A percentile compares a stretch with the other conserved stretches of the same genome.
These are phyloP conservation scores for Cornus florida DNA, from an alignment of 148 eudicot genomes.

Conservation along the genomic window DNA sequence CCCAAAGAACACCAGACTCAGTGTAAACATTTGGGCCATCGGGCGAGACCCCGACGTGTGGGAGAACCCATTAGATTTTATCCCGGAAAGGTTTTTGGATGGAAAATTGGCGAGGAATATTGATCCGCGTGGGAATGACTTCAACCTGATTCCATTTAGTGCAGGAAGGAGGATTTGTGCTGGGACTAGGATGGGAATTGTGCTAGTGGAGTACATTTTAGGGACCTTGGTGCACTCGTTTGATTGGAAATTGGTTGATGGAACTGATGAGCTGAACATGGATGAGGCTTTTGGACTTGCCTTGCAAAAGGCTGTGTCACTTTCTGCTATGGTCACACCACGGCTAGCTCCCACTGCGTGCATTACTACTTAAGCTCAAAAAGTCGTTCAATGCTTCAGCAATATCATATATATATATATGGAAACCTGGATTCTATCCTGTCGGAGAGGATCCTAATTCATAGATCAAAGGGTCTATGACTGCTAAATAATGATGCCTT, in stretches of 20 bases:
- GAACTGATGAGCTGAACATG: conserved; percentile 25
- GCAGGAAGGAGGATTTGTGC: conserved; percentile 53
- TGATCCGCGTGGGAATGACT: conserved; percentile 33
- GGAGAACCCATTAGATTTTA: conserved; percentile 32
- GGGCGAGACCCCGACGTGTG: conserved; percentile 40
- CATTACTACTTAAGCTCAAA: no score
- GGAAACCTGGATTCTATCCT: no score
- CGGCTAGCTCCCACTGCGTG: neutral
- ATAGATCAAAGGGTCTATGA: no score
- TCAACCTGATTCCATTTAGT: conserved; percentile 43
- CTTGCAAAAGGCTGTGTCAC: conserved; percentile 26
- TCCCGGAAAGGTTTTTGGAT: conserved; percentile 36
- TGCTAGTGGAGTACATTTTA: conserved; percentile 29
- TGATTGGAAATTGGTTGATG: conserved; percentile 33
- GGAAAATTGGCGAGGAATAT: conserved; percentile 8
- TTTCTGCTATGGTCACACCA: conserved; percentile 9
- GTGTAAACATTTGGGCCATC: conserved; percentile 39
- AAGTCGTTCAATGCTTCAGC: no score
- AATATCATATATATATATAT: no score
- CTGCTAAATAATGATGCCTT: no score
- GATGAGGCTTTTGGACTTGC: conserved; percentile 37
- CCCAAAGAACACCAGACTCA: conserved; percentile 31
- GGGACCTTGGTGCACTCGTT: conserved; percentile 37
- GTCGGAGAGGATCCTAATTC: no score
- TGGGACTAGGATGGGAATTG: conserved; percentile 36